Percentiles rank a stretch among this genome's conserved stretches.
Evolutionary conservation across 139 green algal genomes (phyloP).

Genomic region (Dunaliella sp.): DNA sequence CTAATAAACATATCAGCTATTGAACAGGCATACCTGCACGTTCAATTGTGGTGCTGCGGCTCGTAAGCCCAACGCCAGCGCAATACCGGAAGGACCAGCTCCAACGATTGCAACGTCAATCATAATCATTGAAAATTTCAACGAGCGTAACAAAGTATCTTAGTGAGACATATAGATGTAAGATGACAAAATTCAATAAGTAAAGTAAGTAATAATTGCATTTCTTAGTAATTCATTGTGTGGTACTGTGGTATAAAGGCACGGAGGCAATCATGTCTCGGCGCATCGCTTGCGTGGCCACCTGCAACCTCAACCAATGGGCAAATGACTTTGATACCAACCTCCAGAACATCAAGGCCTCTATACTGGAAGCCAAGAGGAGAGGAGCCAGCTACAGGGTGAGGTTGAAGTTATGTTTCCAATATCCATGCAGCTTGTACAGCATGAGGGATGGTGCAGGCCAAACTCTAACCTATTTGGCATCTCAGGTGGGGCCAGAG

Average conservation of each 20-base stretch:
- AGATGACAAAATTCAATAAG: too few relatives aligned
- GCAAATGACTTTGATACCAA: slow-evolving; percentile 97
- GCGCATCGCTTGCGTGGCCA: slow-evolving; percentile 66
- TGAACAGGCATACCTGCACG: background rate
- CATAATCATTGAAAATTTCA: too few relatives aligned
- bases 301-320: slow-evolving; percentile 98
- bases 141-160: too few relatives aligned
- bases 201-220: too few relatives aligned
- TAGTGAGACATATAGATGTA: too few relatives aligned
- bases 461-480: too few relatives aligned
- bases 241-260: background rate
- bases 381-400: slow-evolving; percentile 78
- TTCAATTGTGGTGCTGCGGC: background rate
- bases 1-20: too few relatives aligned
- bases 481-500: slow-evolving; percentile 90
- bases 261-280: background rate
- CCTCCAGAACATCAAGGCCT: slow-evolving; percentile 70
- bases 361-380: slow-evolving; percentile 69
- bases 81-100: background rate
- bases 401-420: too few relatives aligned
- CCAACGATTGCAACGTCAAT: background rate
- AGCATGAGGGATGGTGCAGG: too few relatives aligned
- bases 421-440: too few relatives aligned
- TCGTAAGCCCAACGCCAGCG: background rate
- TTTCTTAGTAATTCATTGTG: too few relatives aligned